These are phyloP conservation scores for Suhomyces prunicola DNA, from an alignment of 805 yeast species.

Conservation along the genomic window DNA sequence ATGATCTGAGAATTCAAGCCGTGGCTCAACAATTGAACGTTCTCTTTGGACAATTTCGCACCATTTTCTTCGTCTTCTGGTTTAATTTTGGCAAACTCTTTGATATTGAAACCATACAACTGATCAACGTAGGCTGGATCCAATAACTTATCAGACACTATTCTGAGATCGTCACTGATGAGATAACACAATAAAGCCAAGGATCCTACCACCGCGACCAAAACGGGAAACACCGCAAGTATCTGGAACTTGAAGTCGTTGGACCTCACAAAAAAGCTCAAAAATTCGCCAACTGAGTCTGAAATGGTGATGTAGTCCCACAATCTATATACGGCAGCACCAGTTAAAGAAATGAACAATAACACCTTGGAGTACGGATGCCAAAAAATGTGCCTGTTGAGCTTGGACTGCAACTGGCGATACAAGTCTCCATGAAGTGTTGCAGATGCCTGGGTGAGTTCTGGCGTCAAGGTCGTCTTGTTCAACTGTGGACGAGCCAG, in stretches of 20 bases:
- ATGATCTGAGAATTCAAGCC: slow-evolving; percentile 54
- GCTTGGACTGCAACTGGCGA: slow-evolving; percentile 43
- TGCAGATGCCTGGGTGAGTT: slow-evolving; percentile 55
- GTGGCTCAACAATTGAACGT: slow-evolving; percentile 24
- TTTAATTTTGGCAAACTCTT: slow-evolving; percentile 39
- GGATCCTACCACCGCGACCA: slow-evolving; percentile 35
- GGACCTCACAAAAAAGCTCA: slow-evolving; percentile 17
- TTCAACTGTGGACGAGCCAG: slow-evolving; percentile 52
- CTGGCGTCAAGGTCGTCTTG: slow-evolving; percentile 51
- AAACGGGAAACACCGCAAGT: slow-evolving; percentile 34
- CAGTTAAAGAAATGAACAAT: slow-evolving; percentile 18
- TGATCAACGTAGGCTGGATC: slow-evolving; percentile 20
- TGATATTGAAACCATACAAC: slow-evolving; percentile 52
- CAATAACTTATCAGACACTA: slow-evolving; percentile 29
- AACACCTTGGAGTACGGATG: slow-evolving; percentile 38
- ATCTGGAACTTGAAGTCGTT: slow-evolving; percentile 23
- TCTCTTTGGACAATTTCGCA: slow-evolving; percentile 8
- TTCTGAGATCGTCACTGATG: slow-evolving; percentile 48
- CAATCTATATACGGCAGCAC: slow-evolving; percentile 18
- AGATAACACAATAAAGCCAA: slow-evolving; percentile 38
- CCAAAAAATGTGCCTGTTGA: slow-evolving; percentile 46
- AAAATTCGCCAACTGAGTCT: slow-evolving; percentile 29
- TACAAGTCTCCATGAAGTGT: slow-evolving; percentile 64
- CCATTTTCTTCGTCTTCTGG: slow-evolving; percentile 16
- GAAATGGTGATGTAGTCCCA: slow-evolving; percentile 31